phyloP scores from a whole-genome alignment of 2,329 filamentous ascomycete species.

The Clonostachys sp. region DNA sequence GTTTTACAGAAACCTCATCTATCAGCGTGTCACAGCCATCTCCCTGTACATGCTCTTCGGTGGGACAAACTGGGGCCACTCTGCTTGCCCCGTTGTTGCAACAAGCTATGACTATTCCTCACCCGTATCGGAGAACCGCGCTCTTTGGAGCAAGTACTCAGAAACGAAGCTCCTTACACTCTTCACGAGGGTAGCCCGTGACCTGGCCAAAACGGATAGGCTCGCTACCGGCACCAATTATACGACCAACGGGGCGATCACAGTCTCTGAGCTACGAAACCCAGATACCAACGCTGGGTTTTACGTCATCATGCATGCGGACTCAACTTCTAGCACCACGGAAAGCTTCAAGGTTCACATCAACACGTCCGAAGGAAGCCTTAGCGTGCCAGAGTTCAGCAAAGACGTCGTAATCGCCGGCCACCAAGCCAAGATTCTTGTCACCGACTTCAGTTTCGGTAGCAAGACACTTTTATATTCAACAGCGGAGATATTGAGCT shows the following conservation, averaged over 20 bases:
- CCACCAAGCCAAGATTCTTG: conserved; percentile 57
- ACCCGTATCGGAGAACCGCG: conserved; percentile 54
- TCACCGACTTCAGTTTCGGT: conserved; percentile 54
- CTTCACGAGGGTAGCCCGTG: conserved; percentile 53
- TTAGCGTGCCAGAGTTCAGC: conserved; percentile 48
- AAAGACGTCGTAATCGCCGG: conserved; percentile 49
- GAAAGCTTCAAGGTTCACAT: conserved; percentile 51
- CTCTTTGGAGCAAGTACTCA: conserved; percentile 54
- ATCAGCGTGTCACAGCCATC: conserved; percentile 53
- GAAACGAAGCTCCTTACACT: conserved; percentile 58
- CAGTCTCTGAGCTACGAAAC: conserved; percentile 52
- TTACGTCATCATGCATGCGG: conserved; percentile 52
- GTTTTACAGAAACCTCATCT: conserved; percentile 60
- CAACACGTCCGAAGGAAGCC: conserved; percentile 47
- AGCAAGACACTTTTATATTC: conserved; percentile 46
- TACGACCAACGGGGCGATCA: conserved; percentile 45
- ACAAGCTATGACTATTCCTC: conserved; percentile 62
- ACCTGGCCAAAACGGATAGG: conserved; percentile 50
- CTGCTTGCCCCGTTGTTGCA: conserved; percentile 52
- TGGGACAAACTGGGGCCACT: conserved; percentile 59
- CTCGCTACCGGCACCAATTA: conserved; percentile 37
- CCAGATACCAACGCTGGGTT: conserved; percentile 52
- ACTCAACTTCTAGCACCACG: conserved; percentile 42
- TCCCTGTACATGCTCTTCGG: conserved; percentile 63
- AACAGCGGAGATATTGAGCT: conserved; percentile 49